These are phyloP conservation scores for Madurella fahalii DNA, from an alignment of 2,329 filamentous ascomycete species.

Conservation along the genomic window DNA sequence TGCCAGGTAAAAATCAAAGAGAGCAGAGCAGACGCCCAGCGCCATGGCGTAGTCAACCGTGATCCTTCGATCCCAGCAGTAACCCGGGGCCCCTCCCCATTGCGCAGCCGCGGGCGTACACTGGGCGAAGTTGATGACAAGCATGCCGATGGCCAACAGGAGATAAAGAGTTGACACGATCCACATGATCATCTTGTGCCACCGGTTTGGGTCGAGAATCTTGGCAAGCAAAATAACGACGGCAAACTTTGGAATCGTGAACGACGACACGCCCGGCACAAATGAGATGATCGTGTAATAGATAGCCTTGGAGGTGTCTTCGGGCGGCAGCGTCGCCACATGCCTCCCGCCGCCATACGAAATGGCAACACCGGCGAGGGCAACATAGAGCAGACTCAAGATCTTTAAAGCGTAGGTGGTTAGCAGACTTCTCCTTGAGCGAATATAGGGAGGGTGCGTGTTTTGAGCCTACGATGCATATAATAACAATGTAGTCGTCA, in stretches of 20 bases:
- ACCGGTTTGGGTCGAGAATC: slow-evolving; percentile 34
- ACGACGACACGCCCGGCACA: slow-evolving; percentile 36
- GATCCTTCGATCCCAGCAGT: slow-evolving; percentile 34
- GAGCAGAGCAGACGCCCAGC: slow-evolving; percentile 26
- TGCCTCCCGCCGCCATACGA: slow-evolving; percentile 39
- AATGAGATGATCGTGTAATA: slow-evolving; percentile 38
- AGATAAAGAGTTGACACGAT: slow-evolving; percentile 31
- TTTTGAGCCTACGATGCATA: slow-evolving; percentile 15
- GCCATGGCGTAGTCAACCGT: slow-evolving; percentile 36
- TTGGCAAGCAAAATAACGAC: slow-evolving; percentile 38
- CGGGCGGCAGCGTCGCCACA: slow-evolving; percentile 28
- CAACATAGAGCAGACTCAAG: slow-evolving; percentile 28
- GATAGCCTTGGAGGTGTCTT: slow-evolving; percentile 31
- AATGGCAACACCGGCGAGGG: slow-evolving; percentile 34
- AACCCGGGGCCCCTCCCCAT: slow-evolving; percentile 37
- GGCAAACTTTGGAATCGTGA: slow-evolving; percentile 40
- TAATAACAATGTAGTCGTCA: slow-evolving; percentile 20
- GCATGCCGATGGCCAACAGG: slow-evolving; percentile 32
- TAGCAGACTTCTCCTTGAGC: neutral
- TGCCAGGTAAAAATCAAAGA: slow-evolving; percentile 41
- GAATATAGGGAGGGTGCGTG: neutral
- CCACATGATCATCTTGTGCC: slow-evolving; percentile 37
- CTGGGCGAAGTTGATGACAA: slow-evolving; percentile 41
- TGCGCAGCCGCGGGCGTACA: slow-evolving; percentile 38
- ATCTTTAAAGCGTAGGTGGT: slow-evolving; percentile 1